These are phyloP conservation scores for Colletotrichum brevisporum DNA, from an alignment of 2,329 filamentous ascomycete species.

Conservation along the genomic window DNA sequence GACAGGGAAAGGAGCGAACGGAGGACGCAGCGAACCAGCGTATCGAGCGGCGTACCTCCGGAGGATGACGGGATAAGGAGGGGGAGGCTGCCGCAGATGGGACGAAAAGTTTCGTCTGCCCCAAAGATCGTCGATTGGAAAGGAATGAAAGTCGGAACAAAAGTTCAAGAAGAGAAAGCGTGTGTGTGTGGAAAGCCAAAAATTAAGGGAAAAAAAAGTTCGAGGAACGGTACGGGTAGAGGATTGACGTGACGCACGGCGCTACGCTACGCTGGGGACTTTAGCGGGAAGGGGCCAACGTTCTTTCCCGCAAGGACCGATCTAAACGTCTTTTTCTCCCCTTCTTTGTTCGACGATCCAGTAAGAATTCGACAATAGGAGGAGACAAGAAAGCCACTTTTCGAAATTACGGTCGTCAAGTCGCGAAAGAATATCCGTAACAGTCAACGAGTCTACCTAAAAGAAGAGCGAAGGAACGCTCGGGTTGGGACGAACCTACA, in stretches of 20 bases:
- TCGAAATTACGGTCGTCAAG: neutral
- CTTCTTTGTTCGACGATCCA: neutral
- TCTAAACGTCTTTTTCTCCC: slow-evolving; percentile 1
- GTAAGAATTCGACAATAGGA: too few species aligned
- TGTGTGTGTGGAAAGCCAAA: neutral
- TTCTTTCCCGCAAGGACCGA: slow-evolving; percentile 26
- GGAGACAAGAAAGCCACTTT: too few species aligned
- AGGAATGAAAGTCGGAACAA: neutral
- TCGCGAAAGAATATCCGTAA: neutral
- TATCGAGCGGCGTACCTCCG: slow-evolving; percentile 20
- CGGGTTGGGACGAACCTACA: neutral
- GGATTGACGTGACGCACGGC: slow-evolving; percentile 33
- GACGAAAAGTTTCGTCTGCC: slow-evolving; percentile 8
- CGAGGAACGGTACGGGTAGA: slow-evolving; percentile 17
- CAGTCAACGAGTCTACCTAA: neutral
- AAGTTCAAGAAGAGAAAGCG: neutral
- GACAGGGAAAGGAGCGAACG: slow-evolving; percentile 26
- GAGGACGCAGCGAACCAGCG: slow-evolving; percentile 29
- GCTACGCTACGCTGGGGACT: slow-evolving; percentile 1
- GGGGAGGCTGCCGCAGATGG: slow-evolving; percentile 29
- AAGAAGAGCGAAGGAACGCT: neutral
- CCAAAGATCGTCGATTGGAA: slow-evolving; percentile 12
- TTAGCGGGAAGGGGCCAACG: slow-evolving; percentile 25
- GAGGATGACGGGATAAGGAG: slow-evolving; percentile 5
- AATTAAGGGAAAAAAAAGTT: slow-evolving; percentile 12